Conservation (phyloP, 169 alveolate species). For the Plasmodium gallinaceum region DNA sequence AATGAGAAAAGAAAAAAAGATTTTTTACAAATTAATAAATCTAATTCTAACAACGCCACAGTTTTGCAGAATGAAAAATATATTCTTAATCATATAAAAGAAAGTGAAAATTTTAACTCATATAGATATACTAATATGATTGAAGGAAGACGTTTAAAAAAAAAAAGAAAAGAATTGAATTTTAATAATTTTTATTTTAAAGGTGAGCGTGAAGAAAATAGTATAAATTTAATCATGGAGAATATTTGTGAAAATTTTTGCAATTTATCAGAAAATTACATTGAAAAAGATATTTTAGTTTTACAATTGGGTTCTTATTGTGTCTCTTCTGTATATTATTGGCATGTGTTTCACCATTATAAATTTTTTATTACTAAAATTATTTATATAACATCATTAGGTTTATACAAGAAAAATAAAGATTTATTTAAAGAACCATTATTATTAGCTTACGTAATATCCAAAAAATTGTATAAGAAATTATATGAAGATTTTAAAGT, state of each 20-base stretch:
- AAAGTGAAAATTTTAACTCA: constrained; percentile 21
- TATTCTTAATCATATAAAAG: constrained; percentile 18
- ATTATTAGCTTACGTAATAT: constrained; percentile 51
- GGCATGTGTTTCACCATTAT: constrained; percentile 77
- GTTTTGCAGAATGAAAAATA: constrained; percentile 31
- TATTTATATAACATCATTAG: constrained; percentile 42
- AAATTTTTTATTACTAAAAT: constrained; percentile 66
- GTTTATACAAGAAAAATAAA: constrained; percentile 39
- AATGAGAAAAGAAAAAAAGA: constrained; percentile 43
- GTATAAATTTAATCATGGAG: constrained; percentile 26
- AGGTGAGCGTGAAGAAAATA: constrained; percentile 19
- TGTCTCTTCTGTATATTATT: constrained; percentile 59
- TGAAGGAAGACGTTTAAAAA: constrained; percentile 52
- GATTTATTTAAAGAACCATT: constrained; percentile 67
- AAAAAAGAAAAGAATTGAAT: constrained; percentile 12
- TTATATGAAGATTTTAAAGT: constrained; percentile 45
- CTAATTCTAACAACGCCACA: constrained; percentile 4
- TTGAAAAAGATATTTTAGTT: constrained; percentile 70
- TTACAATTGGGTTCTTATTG: constrained; percentile 68
- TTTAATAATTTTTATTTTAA: not conserved
- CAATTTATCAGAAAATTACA: constrained; percentile 38
- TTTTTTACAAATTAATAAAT: not conserved
- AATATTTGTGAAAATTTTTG: constrained; percentile 52
- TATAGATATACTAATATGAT: constrained; percentile 28
- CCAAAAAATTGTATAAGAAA: constrained; percentile 42